phyloP scores from a whole-genome alignment of 352 stramenopile genomes.

The Pythium aquatile region DNA sequence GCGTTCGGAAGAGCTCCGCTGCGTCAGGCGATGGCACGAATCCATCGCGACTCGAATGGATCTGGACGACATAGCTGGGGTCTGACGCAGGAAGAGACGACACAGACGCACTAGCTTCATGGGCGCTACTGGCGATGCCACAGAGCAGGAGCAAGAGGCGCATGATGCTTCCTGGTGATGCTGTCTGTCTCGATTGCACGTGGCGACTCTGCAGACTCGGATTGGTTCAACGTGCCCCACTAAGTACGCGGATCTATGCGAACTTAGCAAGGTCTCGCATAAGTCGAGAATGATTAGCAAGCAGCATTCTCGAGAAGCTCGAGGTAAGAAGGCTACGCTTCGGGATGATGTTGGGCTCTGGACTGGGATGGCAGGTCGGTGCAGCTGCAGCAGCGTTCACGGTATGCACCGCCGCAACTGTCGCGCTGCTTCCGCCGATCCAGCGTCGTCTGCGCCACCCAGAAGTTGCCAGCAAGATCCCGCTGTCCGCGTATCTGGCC shows the following conservation, averaged over 20 bases:
- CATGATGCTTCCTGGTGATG: neutral
- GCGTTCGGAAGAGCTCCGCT: constrained; percentile 28
- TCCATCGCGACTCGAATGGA: constrained; percentile 47
- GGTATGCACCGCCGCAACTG: constrained; percentile 1
- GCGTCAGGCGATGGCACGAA: constrained; percentile 29
- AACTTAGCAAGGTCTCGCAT: neutral
- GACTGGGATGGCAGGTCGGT: constrained; percentile 8
- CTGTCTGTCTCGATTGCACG: neutral
- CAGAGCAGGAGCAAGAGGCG: neutral
- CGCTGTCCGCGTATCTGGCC: constrained; percentile 34
- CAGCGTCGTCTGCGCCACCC: constrained; percentile 11
- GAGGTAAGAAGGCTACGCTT: neutral
- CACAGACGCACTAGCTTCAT: neutral
- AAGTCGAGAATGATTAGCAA: neutral
- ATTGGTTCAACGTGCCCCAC: constrained; percentile 15
- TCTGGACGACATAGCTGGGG: constrained; percentile 65
- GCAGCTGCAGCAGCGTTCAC: neutral
- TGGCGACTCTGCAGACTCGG: constrained; percentile 7
- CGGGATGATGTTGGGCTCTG: constrained; percentile 1
- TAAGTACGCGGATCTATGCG: constrained; percentile 12
- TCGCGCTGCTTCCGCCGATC: constrained; percentile 17
- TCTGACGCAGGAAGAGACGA: constrained; percentile 15
- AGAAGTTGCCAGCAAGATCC: constrained; percentile 25
- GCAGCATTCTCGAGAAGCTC: neutral
- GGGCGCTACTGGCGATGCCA: neutral